These are phyloP conservation scores for Phytopythium helicoides DNA, from an alignment of 352 stramenopile species.

Conservation along the genomic window DNA sequence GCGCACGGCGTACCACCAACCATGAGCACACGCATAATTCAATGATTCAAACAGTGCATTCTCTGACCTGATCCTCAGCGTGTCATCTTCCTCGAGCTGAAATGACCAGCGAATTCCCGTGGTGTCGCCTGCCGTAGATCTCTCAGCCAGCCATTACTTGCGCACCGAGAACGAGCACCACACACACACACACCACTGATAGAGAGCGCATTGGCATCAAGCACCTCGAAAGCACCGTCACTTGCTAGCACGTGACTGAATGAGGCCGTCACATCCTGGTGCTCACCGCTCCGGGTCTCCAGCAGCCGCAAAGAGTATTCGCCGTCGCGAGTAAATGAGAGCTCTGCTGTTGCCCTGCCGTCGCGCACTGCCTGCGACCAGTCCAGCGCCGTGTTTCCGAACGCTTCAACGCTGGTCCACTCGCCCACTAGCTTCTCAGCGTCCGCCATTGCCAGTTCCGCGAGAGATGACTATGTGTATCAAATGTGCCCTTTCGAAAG, in stretches of 20 bases:
- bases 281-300: slow-evolving; percentile 8
- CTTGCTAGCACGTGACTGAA: slow-evolving; percentile 54
- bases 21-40: neutral
- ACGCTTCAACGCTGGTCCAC: slow-evolving; percentile 71
- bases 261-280: slow-evolving; percentile 36
- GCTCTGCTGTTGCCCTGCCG: slow-evolving; percentile 26
- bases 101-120: slow-evolving; percentile 68
- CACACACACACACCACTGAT: slow-evolving; percentile 19
- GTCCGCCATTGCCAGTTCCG: neutral
- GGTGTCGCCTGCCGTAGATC: slow-evolving; percentile 30
- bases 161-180: too few relatives aligned
- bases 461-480: neutral
- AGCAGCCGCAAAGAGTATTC: slow-evolving; percentile 40
- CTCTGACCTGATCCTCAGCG: slow-evolving; percentile 45
- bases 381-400: slow-evolving; percentile 75
- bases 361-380: slow-evolving; percentile 73
- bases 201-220: slow-evolving; percentile 20
- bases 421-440: slow-evolving; percentile 21
- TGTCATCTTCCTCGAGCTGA: slow-evolving; percentile 65
- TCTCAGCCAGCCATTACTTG: too few relatives aligned
- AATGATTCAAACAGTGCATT: neutral
- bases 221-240: slow-evolving; percentile 37
- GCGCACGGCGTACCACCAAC: neutral
- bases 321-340: slow-evolving; percentile 37
- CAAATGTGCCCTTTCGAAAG: neutral